phyloP scores from a whole-genome alignment of 2,329 filamentous ascomycete species.

The Myrmaecium sp. region DNA sequence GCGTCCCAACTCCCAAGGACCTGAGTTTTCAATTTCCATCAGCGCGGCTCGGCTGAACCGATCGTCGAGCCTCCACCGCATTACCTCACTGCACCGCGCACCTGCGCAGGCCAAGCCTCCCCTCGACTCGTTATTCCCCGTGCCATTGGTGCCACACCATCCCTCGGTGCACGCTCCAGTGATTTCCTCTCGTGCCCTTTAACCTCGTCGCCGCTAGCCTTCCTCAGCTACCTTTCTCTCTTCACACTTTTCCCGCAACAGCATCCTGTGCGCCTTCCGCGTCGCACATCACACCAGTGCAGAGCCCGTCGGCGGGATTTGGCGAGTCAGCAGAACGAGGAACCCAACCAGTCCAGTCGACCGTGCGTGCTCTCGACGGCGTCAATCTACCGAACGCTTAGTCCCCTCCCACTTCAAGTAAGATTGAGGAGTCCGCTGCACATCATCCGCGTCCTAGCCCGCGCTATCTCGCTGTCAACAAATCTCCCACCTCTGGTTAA shows the following conservation, averaged over 20 bases:
- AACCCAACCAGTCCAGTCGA: conserved; percentile 3
- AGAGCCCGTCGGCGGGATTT: conserved; percentile 17
- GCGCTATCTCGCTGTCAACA: conserved; percentile 24
- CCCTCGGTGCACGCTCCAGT: conserved; percentile 21
- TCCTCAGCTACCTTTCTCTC: conserved; percentile 10
- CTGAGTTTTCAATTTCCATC: conserved; percentile 10
- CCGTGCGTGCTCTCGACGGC: conserved; percentile 13
- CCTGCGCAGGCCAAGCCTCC: conserved; percentile 12
- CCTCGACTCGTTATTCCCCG: conserved; percentile 9
- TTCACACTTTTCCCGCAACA: conserved; percentile 17
- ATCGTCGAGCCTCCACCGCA: conserved; percentile 10
- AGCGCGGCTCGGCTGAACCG: conserved; percentile 19
- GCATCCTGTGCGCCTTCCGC: conserved; percentile 18
- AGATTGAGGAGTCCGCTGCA: conserved; percentile 28
- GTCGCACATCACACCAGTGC: conserved; percentile 16
- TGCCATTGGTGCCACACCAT: conserved; percentile 20
- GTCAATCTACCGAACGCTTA: conserved; percentile 22
- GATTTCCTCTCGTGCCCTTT: conserved; percentile 11
- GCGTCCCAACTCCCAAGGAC: background rate
- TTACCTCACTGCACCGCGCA: conserved; percentile 20
- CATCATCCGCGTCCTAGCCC: conserved; percentile 31
- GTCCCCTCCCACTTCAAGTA: conserved; percentile 19
- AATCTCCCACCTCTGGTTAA: conserved; percentile 15
- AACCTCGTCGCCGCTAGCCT: conserved; percentile 16
- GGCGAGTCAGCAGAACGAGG: conserved; percentile 16